Conservation (phyloP, 2,329 filamentous ascomycete genomes). For the Pyrenophora seminiperda region DNA sequence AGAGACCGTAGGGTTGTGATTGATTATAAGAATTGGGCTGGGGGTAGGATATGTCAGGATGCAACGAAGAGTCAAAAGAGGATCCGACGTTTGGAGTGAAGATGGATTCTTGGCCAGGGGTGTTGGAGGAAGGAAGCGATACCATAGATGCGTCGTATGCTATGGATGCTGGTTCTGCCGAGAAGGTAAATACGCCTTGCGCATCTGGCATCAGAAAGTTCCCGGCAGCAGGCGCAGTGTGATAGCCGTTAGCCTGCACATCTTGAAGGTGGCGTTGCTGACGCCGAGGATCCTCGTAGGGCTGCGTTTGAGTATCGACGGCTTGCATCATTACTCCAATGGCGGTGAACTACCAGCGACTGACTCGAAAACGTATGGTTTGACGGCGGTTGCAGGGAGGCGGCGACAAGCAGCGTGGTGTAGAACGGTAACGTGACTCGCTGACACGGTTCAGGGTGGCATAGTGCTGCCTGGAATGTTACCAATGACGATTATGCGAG, state of each 20-base stretch:
- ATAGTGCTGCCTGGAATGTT: constrained; percentile 41
- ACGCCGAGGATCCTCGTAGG: constrained; percentile 42
- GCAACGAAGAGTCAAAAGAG: constrained; percentile 45
- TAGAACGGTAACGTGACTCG: constrained; percentile 39
- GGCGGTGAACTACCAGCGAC: constrained; percentile 24
- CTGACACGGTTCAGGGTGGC: constrained; percentile 35
- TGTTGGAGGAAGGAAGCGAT: constrained; percentile 25
- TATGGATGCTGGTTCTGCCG: constrained; percentile 44
- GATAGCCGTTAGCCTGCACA: constrained; percentile 36
- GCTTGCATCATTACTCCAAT: constrained; percentile 34
- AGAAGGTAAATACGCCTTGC: constrained; percentile 45
- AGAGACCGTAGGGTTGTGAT: constrained; percentile 36
- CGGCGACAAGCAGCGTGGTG: constrained; percentile 16
- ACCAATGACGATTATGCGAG: constrained; percentile 23
- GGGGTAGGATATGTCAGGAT: constrained; percentile 42
- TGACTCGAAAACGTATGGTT: constrained; percentile 23
- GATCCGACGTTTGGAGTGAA: constrained; percentile 43
- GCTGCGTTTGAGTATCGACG: constrained; percentile 42
- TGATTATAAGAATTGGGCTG: constrained; percentile 35
- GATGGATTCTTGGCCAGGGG: constrained; percentile 34
- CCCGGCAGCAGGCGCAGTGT: constrained; percentile 24
- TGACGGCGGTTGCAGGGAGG: constrained; percentile 14
- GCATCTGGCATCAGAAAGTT: constrained; percentile 38
- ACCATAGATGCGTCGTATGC: constrained; percentile 40
- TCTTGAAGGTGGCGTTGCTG: constrained; percentile 44